These are phyloP conservation scores for Phytophthora sp. DNA, from an alignment of 352 stramenopile genomes.

Conservation along the genomic window DNA sequence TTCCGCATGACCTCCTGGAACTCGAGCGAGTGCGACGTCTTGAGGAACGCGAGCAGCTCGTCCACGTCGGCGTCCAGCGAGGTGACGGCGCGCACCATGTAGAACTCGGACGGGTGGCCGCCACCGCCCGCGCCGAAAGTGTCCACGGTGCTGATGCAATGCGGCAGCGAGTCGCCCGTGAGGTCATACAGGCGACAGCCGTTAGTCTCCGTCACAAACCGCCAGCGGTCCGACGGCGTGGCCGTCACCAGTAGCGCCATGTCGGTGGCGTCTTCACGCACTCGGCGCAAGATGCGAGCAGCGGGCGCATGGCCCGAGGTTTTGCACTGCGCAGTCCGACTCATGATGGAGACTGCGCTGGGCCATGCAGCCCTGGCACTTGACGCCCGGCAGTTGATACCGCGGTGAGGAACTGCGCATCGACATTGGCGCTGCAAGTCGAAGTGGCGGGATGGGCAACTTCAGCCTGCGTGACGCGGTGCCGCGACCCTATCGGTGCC, in stretches of 20 bases:
- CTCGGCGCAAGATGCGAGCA: constrained; percentile 46
- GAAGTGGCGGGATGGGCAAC: constrained; percentile 1
- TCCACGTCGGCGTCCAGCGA: constrained; percentile 47
- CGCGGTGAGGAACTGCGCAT: too few species aligned
- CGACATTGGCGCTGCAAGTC: too few species aligned
- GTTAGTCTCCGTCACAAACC: constrained; percentile 52
- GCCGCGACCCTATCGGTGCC: too few species aligned
- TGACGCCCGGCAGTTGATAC: too few species aligned
- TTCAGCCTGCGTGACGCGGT: too few species aligned
- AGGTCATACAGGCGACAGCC: constrained; percentile 59
- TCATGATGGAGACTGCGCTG: constrained; percentile 21
- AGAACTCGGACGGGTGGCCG: constrained; percentile 53
- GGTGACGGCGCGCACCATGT: constrained; percentile 59
- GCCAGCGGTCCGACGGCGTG: constrained; percentile 40
- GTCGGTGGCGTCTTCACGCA: constrained; percentile 49
- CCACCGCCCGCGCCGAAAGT: constrained; percentile 39
- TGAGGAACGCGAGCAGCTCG: constrained; percentile 45
- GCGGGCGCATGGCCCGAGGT: constrained; percentile 41
- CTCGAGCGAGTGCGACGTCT: constrained; percentile 30
- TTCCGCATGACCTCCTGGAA: constrained; percentile 47
- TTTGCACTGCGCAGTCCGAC: constrained; percentile 33
- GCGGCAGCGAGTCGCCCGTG: constrained; percentile 44
- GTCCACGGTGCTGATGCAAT: constrained; percentile 35
- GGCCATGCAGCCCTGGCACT: too few species aligned
- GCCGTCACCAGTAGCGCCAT: constrained; percentile 45